Base-by-base conservation (phyloP, 768 basidiomycete genomes). In the Solioccasus polychromus region DNA sequence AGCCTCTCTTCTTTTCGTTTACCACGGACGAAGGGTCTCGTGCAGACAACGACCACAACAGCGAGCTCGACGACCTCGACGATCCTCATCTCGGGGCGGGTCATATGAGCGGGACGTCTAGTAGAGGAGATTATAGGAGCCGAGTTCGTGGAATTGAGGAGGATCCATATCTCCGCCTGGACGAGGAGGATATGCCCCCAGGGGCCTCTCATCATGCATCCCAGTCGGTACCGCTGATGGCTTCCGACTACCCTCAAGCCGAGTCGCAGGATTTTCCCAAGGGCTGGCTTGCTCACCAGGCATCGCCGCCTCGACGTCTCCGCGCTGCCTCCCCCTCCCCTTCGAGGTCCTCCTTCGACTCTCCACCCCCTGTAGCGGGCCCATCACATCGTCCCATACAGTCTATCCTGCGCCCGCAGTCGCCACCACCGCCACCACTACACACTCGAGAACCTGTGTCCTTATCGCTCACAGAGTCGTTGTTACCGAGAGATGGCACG, bases 1-100 rank as follows among this genome's bases (percentile, higher is more conserved):
- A 88, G 67, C 88, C 89, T 43, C 78, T 92, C 65, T 92, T 92
- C 74, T 92, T 87, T 74, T 91, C 88, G 17, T 90, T 91, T 66
- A 83, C 83, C 35, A 88, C 87, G 51, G 85, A 88, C 68, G 75
- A 82, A 43, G 85, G 76, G 44, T 68, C 73, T 48, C 75, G 77
- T 62, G 68, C 70, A 54, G 79, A 74, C 48, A 67, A 72, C 59
- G 64, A 70, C 50, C 63, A 70, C 52, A 69, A 74, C 47, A 64
- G 65, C 29, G 78, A 83, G 59, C 68, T 85, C 35, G 85, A 87
- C 62, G 87, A 89, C 70, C 60, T 76, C 22, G 84, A 88, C 62
- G 88, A 90, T 65, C 88, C 88, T 1, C 86, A 88, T 69, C 70
- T 89, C 24, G 71, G 75, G 48, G 58, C 71, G 42, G 57, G 48